Conservation (phyloP, 2,329 filamentous ascomycete genomes). For the Zymoseptoria crescenta region DNA sequence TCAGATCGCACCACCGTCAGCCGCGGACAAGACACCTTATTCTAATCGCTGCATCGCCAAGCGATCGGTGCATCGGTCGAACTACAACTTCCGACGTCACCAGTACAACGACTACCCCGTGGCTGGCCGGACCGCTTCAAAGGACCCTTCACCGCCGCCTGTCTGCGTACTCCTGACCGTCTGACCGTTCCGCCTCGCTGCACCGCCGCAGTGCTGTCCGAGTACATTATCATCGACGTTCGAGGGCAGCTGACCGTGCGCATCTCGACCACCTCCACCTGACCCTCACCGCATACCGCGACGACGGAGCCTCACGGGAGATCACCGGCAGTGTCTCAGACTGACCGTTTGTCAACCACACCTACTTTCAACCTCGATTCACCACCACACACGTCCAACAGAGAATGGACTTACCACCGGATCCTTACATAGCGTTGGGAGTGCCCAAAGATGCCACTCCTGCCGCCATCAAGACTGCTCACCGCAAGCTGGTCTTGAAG, state of each 20-base stretch:
- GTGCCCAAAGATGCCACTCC: slow-evolving; percentile 64
- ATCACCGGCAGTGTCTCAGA: not conserved
- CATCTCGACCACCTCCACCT: not conserved
- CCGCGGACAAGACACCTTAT: too few species aligned
- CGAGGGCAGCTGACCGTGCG: not conserved
- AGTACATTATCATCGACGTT: not conserved
- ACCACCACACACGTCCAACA: not conserved
- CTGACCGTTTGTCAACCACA: not conserved
- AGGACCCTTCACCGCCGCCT: not conserved
- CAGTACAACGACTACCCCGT: not conserved
- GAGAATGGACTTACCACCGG: slow-evolving; percentile 41
- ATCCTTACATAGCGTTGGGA: slow-evolving; percentile 77
- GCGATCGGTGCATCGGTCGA: not conserved
- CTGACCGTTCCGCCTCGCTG: not conserved
- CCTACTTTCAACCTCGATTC: not conserved
- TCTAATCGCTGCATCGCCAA: not conserved
- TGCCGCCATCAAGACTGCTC: slow-evolving; percentile 79
- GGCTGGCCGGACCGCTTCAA: not conserved
- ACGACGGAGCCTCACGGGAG: not conserved
- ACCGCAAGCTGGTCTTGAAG: slow-evolving; percentile 82
- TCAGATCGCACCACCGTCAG: not conserved
- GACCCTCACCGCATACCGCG: not conserved
- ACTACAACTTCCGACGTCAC: not conserved
- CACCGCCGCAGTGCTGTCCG: not conserved
- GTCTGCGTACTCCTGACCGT: not conserved